Base-by-base conservation (phyloP, 352 stramenopile genomes). In the Pythium brachiatum region DNA sequence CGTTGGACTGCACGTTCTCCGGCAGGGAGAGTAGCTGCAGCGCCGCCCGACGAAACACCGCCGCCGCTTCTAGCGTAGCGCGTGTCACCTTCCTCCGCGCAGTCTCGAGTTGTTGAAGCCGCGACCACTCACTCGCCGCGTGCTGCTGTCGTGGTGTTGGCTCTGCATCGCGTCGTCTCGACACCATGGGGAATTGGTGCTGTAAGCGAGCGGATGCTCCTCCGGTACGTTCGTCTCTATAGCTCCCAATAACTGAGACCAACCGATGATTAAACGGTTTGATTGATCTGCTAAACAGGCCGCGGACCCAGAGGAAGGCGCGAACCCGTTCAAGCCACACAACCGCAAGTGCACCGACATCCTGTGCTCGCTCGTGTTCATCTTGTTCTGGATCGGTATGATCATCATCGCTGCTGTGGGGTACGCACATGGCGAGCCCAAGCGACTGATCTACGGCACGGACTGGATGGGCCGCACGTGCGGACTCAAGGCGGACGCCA, bases 321-420 rank as follows among this genome's bases (percentile, higher is more conserved):
- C 66, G 6, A 89, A 88, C 57, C 81, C 81, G 43, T 90, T 92
- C 72, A 88, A 88, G 57, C 70, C 73, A 5, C 68, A 76, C 60
- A 87, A 90, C 54, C 82, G 85, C 36, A 89, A 84, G 52, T 94
- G 85, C 73, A 91, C 79, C 3, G 85, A 94, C 55, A 16, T 90
- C 13, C 55, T 94, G 15, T 92, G 59, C 26, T 62, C 38, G 39
- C 43, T 72, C 25, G 46, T 81, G 39, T 79, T 81, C 47, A 27
- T 73, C 9, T 1, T 79, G 41, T 81, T 78, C 50, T 79, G 68
- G 72, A 53, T 76, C 39, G 72, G 72, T 26, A 90, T 90, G 81
- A 74, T 90, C 62, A 65, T 83, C 64, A 88, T 93, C 57, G 79
- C 79, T 0, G 74, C 65, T 1, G 65, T 91, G 25, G 81, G 74